These are phyloP conservation scores for Geotrichum candidum DNA, from an alignment of 1,139 yeast species.

Conservation along the genomic window DNA sequence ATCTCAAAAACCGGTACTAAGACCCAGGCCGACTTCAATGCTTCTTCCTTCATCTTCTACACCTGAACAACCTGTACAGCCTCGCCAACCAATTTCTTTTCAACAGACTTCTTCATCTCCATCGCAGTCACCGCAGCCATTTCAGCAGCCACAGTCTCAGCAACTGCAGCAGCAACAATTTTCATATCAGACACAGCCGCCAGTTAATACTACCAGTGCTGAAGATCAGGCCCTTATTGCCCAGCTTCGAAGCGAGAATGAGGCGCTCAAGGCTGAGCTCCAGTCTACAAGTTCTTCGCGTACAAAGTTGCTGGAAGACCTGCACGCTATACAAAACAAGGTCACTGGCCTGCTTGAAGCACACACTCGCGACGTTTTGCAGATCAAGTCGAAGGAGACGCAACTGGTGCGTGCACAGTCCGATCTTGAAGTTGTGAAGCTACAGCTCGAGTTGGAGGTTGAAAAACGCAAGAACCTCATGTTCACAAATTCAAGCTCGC, in stretches of 20 bases:
- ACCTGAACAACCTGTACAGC: background rate
- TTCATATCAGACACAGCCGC: background rate
- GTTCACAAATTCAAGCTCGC: background rate
- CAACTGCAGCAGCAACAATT: background rate
- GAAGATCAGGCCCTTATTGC: conserved; percentile 46
- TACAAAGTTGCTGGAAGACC: conserved; percentile 41
- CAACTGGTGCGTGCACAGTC: conserved; percentile 54
- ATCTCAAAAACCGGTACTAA: background rate
- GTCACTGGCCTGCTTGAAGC: conserved; percentile 44
- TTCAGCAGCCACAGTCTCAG: background rate
- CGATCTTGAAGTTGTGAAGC: conserved; percentile 44
- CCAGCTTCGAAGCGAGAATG: conserved; percentile 48
- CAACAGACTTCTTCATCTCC: background rate
- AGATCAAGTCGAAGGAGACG: conserved; percentile 59
- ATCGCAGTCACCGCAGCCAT: background rate
- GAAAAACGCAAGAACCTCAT: background rate
- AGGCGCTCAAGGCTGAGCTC: conserved; percentile 11
- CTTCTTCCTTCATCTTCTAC: background rate
- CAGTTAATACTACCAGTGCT: conserved; percentile 15
- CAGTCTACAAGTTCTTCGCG: background rate
- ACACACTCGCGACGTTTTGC: conserved; percentile 46
- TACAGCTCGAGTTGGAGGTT: background rate
- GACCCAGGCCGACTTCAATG: background rate
- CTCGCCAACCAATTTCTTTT: background rate
- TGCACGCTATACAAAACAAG: conserved; percentile 33